Evolutionary conservation across 352 stramenopile genomes (phyloP).

Genomic region (Globisporangium iwayamae): DNA sequence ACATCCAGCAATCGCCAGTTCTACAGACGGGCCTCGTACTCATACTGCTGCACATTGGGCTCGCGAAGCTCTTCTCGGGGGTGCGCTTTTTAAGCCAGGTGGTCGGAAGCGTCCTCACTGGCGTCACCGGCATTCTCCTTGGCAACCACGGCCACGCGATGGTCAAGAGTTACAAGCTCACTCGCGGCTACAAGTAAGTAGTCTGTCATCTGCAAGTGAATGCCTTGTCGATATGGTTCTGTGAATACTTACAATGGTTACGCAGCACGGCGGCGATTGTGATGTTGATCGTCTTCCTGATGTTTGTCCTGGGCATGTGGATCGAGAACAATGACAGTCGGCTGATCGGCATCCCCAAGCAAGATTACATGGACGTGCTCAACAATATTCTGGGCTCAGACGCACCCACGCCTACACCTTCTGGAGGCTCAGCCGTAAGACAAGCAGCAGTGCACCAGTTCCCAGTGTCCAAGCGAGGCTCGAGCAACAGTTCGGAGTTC

Average conservation of each 20-base stretch:
- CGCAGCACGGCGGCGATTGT: slow-evolving; percentile 42
- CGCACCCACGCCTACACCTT: slow-evolving; percentile 5
- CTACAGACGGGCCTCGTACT: slow-evolving; percentile 21
- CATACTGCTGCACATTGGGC: slow-evolving; percentile 31
- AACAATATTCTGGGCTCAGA: slow-evolving; percentile 58
- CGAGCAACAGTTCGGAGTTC: not conserved
- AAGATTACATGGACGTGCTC: slow-evolving; percentile 62
- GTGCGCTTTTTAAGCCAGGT: slow-evolving; percentile 56
- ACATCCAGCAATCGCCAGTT: slow-evolving; percentile 26
- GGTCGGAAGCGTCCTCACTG: slow-evolving; percentile 57
- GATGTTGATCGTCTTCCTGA: slow-evolving; percentile 37
- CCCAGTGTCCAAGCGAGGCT: not conserved
- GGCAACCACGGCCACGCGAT: slow-evolving; percentile 57
- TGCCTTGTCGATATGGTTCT: too few relatives aligned
- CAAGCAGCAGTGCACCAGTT: slow-evolving; percentile 8
- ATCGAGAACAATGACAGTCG: slow-evolving; percentile 79
- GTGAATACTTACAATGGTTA: not conserved
- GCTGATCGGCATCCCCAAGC: slow-evolving; percentile 52
- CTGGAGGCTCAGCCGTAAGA: not conserved
- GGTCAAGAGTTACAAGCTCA: slow-evolving; percentile 42
- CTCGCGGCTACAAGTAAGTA: slow-evolving; percentile 34
- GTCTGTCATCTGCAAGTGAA: not conserved
- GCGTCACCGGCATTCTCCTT: slow-evolving; percentile 45
- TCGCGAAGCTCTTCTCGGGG: slow-evolving; percentile 37
- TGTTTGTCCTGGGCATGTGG: slow-evolving; percentile 56